Evolutionary conservation across 169 alveolate genomes (phyloP), one percentile per base, ranked within the genome.

Genomic region (Plasmodium inui): DNA sequence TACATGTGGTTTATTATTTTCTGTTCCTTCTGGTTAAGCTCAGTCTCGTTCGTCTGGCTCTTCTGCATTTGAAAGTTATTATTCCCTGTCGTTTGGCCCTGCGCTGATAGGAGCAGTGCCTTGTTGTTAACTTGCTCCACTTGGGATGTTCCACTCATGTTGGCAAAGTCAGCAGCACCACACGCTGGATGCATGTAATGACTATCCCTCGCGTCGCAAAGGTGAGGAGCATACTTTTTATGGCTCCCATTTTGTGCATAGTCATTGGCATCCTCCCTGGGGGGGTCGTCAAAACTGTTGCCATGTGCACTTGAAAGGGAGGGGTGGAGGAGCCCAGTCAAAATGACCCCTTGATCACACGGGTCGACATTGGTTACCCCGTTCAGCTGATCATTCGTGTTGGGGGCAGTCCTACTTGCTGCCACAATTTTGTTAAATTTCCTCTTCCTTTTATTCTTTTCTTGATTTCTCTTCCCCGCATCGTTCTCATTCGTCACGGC

Each of bases 401-500:
- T 73, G 0, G 92, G 17, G 28, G 61, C 61, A 72, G 37, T 30
- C 10, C 39, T 74, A 72, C 76, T 74, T 44, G 73, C 17, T 30
- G 80, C 19, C 14, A 44, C 7, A 19, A 86, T 74, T 76, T 86
- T 86, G 79, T 86, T 86, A 46, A 74, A 86, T 53, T 86, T 86
- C 19, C 93, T 86, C 80, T 86, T 86, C 44, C 85, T 74, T 86
- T 86, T 86, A 39, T 86, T 74, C 67, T 86, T 86, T 53, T 86
- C 85, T 22, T 46, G 92, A 32, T 41, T 71, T 44, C 34, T 67
- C 28, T 71, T 84, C 34, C 57, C 70, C 19, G 57, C 14, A 41
- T 41, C 53, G 53, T 41, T 53, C 39, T 55, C 84, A 76, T 46
- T 74, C 22, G 50, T 26, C 19, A 19, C 1, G 1, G 39, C 28